phyloP scores from a whole-genome alignment of 1,139 yeast species.

The Pichia sp. region DNA sequence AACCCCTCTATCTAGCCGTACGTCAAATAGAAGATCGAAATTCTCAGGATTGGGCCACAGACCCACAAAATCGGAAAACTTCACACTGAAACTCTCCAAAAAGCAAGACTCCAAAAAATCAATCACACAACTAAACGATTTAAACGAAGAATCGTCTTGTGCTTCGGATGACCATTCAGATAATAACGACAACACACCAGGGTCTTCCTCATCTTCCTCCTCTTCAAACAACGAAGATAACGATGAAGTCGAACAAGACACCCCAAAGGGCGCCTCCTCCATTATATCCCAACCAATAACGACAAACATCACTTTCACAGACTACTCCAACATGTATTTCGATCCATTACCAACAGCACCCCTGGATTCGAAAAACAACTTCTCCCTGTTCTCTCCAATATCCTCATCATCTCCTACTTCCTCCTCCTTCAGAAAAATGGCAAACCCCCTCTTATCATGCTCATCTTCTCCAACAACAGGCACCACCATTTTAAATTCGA shows the following conservation, averaged over 20 bases:
- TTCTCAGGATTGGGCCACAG: slow-evolving; percentile 18
- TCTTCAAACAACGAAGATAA: too few species aligned
- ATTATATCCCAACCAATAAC: too few species aligned
- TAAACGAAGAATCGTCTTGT: slow-evolving; percentile 9
- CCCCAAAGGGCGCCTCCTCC: too few species aligned
- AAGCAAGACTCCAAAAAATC: slow-evolving; percentile 9
- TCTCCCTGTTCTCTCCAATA: slow-evolving; percentile 5
- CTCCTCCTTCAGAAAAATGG: neutral
- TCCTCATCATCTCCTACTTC: neutral
- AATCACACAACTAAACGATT: slow-evolving; percentile 6
- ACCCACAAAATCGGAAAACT: slow-evolving; percentile 19
- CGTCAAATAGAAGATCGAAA: slow-evolving; percentile 11
- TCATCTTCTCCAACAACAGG: neutral
- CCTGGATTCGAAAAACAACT: slow-evolving; percentile 10
- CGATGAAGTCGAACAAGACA: too few species aligned
- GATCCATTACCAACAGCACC: slow-evolving; percentile 14
- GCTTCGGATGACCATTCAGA: neutral
- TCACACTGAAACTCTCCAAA: slow-evolving; percentile 8
- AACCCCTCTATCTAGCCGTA: slow-evolving; percentile 6
- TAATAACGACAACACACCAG: too few species aligned
- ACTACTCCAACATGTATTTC: neutral
- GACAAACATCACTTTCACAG: too few species aligned
- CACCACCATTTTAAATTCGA: neutral
- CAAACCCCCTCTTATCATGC: neutral
- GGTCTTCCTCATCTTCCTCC: too few species aligned